Percentiles rank a stretch among this genome's conserved stretches.
These are phyloP conservation scores for Xylaria hypoxylon DNA, from an alignment of 2,329 filamentous ascomycete genomes.

Conservation along the genomic window DNA sequence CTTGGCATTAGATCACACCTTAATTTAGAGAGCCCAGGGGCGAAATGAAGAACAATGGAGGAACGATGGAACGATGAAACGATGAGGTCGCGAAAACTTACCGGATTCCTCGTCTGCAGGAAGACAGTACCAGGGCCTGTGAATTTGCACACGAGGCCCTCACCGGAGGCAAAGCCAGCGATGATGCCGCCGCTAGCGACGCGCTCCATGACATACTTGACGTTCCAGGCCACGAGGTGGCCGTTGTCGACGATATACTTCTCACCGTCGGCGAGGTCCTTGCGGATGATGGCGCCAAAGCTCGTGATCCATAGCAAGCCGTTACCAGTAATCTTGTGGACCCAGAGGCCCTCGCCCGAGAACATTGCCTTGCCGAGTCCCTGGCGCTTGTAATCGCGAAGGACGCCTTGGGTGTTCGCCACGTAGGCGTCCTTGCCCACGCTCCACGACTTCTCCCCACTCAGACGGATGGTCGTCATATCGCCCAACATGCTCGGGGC, in stretches of 20 bases:
- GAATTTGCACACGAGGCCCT: conserved; percentile 95
- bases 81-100: conserved; percentile 54
- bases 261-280: conserved; percentile 81
- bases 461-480: conserved; percentile 81
- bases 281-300: conserved; percentile 93
- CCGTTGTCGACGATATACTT: conserved; percentile 94
- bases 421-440: conserved; percentile 90
- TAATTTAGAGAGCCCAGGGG: background rate
- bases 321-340: conserved; percentile 84
- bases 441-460: conserved; percentile 80
- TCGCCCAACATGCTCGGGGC: conserved; percentile 86
- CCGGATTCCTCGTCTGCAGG: conserved; percentile 89
- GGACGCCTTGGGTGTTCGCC: conserved; percentile 84
- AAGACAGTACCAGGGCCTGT: conserved; percentile 91
- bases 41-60: conserved; percentile 1
- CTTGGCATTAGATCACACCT: conserved; percentile 4
- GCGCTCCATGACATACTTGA: conserved; percentile 90
- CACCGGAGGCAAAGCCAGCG: conserved; percentile 82
- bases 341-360: conserved; percentile 89
- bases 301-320: conserved; percentile 91
- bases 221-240: conserved; percentile 96
- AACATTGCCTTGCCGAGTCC: conserved; percentile 91
- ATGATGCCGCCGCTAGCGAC: conserved; percentile 92
- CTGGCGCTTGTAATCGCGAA: conserved; percentile 90
- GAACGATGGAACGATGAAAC: background rate